Conservation (phyloP, 2,329 filamentous ascomycete species). For the Aspergillus fischeri region DNA sequence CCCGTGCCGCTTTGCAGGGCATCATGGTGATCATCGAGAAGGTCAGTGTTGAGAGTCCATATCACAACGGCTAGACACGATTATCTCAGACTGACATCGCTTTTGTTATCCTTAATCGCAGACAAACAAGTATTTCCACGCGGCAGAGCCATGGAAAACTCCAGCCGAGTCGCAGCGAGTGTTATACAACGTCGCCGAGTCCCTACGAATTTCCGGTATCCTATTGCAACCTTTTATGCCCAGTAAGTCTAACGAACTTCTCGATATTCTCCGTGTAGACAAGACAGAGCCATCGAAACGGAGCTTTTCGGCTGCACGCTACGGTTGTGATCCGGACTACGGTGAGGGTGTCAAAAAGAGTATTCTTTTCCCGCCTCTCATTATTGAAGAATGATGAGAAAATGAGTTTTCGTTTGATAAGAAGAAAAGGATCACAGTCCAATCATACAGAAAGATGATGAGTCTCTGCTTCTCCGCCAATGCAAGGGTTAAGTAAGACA, state of each 20-base stretch:
- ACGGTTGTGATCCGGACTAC: conserved; percentile 66
- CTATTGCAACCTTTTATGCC: conserved; percentile 91
- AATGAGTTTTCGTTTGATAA: conserved; percentile 25
- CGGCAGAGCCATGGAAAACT: conserved; percentile 64
- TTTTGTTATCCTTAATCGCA: conserved; percentile 23
- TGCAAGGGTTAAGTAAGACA: conserved; percentile 15
- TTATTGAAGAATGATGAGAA: conserved; percentile 33
- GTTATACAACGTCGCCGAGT: conserved; percentile 70
- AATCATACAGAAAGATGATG: conserved; percentile 16
- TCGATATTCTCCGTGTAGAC: conserved; percentile 74
- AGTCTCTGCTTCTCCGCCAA: conserved; percentile 17
- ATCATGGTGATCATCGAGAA: conserved; percentile 61
- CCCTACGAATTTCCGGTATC: conserved; percentile 74
- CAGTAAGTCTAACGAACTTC: conserved; percentile 63
- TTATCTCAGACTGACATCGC: conserved; percentile 1
- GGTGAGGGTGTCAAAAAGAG: conserved; percentile 51
- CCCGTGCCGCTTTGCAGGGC: conserved; percentile 60
- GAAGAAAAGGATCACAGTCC: conserved; percentile 18
- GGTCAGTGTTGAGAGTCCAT: conserved; percentile 39
- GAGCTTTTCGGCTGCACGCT: conserved; percentile 57
- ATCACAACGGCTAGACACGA: conserved; percentile 4
- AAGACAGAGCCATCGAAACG: conserved; percentile 49
- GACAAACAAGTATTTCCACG: conserved; percentile 65
- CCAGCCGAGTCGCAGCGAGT: conserved; percentile 50
- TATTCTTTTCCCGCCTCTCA: conserved; percentile 50